Evolutionary conservation across 1,284 basidiomycete species (phyloP).

Genomic region (Ustilago sp.): DNA sequence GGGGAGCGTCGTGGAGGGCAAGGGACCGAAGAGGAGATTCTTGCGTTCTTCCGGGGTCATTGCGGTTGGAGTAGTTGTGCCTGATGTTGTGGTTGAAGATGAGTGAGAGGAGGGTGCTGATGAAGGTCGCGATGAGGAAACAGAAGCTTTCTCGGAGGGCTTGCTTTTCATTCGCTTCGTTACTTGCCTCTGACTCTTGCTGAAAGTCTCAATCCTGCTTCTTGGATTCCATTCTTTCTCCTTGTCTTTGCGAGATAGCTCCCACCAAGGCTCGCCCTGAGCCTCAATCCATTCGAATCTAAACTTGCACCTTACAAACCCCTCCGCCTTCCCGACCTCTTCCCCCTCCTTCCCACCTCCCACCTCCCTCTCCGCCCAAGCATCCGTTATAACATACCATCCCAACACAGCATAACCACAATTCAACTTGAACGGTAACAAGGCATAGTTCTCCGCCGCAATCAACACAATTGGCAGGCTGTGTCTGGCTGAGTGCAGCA

Average conservation of each 20-base stretch:
- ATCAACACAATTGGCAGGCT: slow-evolving; percentile 46
- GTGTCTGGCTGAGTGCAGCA: slow-evolving; percentile 38
- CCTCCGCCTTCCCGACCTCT: background rate
- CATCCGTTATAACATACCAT: slow-evolving; percentile 57
- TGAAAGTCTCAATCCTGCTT: slow-evolving; percentile 18
- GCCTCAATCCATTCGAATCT: slow-evolving; percentile 52
- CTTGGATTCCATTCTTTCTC: slow-evolving; percentile 29
- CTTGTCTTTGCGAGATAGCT: slow-evolving; percentile 2
- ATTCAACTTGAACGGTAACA: slow-evolving; percentile 38
- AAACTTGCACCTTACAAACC: slow-evolving; percentile 55
- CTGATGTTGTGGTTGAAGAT: background rate
- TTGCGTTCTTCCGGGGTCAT: slow-evolving; percentile 3
- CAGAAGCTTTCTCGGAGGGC: background rate
- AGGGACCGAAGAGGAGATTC: slow-evolving; percentile 17
- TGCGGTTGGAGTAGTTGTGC: background rate
- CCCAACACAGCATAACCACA: slow-evolving; percentile 56
- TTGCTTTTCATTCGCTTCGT: slow-evolving; percentile 15
- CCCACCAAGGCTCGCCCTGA: slow-evolving; percentile 54
- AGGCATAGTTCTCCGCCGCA: slow-evolving; percentile 40
- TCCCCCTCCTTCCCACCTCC: slow-evolving; percentile 7
- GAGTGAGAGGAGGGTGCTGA: background rate
- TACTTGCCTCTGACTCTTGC: slow-evolving; percentile 14
- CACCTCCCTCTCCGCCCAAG: slow-evolving; percentile 46
- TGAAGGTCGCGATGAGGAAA: background rate
- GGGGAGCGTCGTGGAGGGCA: slow-evolving; percentile 19